Percentiles rank a stretch among this genome's conserved stretches.
Evolutionary conservation across 352 stramenopile genomes (phyloP).

Genomic region (Pythium phragmitis): DNA sequence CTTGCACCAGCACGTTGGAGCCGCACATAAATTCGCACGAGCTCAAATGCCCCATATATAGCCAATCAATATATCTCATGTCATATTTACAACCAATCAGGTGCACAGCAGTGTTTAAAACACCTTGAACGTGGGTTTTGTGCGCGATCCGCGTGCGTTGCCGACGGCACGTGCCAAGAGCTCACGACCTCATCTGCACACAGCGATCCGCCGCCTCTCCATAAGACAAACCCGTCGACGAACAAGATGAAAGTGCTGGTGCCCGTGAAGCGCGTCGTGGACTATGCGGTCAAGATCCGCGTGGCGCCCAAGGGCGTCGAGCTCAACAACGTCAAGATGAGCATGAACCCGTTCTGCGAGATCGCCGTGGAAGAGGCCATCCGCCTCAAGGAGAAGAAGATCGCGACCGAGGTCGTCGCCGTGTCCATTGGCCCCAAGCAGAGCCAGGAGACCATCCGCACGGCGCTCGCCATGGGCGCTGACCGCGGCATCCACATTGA

Average conservation of each 20-base stretch:
- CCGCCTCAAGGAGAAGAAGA: constrained; percentile 98
- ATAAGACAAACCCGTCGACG: neutral
- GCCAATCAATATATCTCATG: constrained; percentile 11
- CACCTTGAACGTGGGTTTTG: constrained; percentile 20
- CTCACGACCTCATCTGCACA: neutral
- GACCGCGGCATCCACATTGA: constrained; percentile 97
- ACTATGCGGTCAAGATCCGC: constrained; percentile 99
- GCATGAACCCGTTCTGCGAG: constrained; percentile 99
- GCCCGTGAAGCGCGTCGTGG: constrained; percentile 96
- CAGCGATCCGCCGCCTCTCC: constrained; percentile 7
- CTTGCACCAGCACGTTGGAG: constrained; percentile 14
- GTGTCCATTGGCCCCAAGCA: constrained; percentile 98
- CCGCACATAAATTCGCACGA: constrained; percentile 26
- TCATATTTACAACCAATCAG: constrained; percentile 10
- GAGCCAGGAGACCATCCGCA: constrained; percentile 95
- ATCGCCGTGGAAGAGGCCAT: constrained; percentile 98
- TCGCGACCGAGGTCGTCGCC: constrained; percentile 93
- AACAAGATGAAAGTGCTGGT: constrained; percentile 91
- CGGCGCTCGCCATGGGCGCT: constrained; percentile 91
- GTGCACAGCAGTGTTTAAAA: constrained; percentile 21
- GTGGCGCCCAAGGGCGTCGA: constrained; percentile 94
- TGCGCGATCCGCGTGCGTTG: constrained; percentile 20
- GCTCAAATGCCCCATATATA: constrained; percentile 8
- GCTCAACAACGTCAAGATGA: constrained; percentile 99
- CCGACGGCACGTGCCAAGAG: constrained; percentile 8